These are phyloP conservation scores for Gremmenia infestans DNA, from an alignment of 2,329 filamentous ascomycete genomes.

Conservation along the genomic window DNA sequence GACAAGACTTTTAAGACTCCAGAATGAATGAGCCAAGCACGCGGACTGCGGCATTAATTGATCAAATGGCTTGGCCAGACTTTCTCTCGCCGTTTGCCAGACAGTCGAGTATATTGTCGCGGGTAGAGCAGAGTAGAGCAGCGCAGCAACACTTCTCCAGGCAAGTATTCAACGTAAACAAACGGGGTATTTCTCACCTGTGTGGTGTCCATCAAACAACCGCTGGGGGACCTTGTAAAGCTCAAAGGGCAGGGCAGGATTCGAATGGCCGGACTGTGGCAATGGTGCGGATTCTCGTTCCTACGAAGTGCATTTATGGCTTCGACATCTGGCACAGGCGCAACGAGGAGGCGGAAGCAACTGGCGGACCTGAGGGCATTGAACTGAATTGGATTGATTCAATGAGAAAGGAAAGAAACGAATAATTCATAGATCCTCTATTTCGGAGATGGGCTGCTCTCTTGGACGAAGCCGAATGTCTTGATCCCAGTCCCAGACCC, in stretches of 20 bases:
- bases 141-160: neutral
- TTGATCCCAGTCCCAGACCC: neutral
- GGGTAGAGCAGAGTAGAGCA: neutral
- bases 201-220: constrained; percentile 4
- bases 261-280: neutral
- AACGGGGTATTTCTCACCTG: neutral
- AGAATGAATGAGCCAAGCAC: constrained; percentile 10
- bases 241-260: neutral
- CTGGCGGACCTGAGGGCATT: neutral
- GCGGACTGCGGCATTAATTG: constrained; percentile 5
- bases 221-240: neutral
- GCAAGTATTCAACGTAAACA: too few species aligned
- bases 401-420: neutral
- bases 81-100: neutral
- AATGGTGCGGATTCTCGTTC: neutral
- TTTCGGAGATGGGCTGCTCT: neutral
- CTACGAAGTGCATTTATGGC: neutral
- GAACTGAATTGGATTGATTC: neutral
- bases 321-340: neutral
- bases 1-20: constrained; percentile 5
- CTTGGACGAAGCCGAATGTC: neutral
- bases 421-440: neutral
- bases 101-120: neutral
- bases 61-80: constrained; percentile 11
- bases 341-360: neutral